Percentiles rank a stretch among this genome's conserved stretches.
Evolutionary conservation across 495 filamentous ascomycete genomes (phyloP).

Genomic region (Parmelia sp.): DNA sequence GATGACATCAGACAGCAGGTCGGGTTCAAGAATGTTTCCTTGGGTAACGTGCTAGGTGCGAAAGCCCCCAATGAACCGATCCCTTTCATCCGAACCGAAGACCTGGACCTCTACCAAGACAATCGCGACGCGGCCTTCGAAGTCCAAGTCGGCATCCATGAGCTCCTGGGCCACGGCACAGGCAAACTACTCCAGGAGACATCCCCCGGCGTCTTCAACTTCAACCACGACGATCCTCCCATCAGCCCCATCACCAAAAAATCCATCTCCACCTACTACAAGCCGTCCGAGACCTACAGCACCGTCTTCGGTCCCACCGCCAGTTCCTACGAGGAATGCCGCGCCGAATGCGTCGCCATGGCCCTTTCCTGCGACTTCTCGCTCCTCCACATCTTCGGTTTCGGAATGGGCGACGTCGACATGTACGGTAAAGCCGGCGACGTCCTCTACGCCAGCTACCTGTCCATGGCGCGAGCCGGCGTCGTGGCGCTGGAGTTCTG

Average conservation of each 20-base stretch:
- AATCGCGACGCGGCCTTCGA: constrained; percentile 85
- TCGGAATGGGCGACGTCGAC: constrained; percentile 65
- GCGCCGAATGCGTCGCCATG: constrained; percentile 90
- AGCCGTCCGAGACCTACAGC: constrained; percentile 90
- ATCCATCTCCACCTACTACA: constrained; percentile 80
- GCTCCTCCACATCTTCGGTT: constrained; percentile 86
- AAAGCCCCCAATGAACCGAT: constrained; percentile 85
- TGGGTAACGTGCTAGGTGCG: constrained; percentile 85
- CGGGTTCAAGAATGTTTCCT: constrained; percentile 97
- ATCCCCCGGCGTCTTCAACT: constrained; percentile 74
- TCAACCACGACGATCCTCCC: constrained; percentile 71
- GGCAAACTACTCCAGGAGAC: constrained; percentile 94
- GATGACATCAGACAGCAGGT: constrained; percentile 88
- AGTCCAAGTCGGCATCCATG: constrained; percentile 91
- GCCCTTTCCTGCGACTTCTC: constrained; percentile 80
- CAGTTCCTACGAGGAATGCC: constrained; percentile 79
- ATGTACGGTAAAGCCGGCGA: constrained; percentile 73
- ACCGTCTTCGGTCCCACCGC: constrained; percentile 83
- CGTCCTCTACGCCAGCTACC: constrained; percentile 76
- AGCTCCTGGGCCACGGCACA: constrained; percentile 91
- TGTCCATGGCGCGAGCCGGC: constrained; percentile 88
- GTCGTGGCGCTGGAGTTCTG: constrained; percentile 79
- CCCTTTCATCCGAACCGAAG: constrained; percentile 72
- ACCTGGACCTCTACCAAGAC: constrained; percentile 69
- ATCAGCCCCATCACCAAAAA: constrained; percentile 70